These are phyloP conservation scores for Brassica cretica DNA, from an alignment of 345 rosid species.

Conservation along the genomic window DNA sequence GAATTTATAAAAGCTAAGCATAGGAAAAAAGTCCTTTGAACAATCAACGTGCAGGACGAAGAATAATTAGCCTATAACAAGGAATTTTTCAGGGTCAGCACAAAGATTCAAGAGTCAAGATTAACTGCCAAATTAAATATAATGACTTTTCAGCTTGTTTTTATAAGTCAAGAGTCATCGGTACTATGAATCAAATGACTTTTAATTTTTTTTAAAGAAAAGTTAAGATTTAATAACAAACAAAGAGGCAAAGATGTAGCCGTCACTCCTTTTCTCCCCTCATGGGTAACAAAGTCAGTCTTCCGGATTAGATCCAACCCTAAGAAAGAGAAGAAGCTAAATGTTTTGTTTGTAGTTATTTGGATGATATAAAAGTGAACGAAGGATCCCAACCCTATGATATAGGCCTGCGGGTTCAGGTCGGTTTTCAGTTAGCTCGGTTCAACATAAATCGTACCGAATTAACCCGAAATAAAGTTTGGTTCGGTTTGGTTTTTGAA, in stretches of 20 bases:
- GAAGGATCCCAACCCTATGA: too few relatives aligned
- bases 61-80: conserved; percentile 9
- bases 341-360: too few relatives aligned
- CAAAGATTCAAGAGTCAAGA: conserved; percentile 2
- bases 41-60: conserved; percentile 5
- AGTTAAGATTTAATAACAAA: not conserved
- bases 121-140: conserved; percentile 1
- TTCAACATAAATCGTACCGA: too few relatives aligned
- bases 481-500: too few relatives aligned
- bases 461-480: too few relatives aligned
- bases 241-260: not conserved
- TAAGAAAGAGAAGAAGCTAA: too few relatives aligned
- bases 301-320: too few relatives aligned
- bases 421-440: too few relatives aligned
- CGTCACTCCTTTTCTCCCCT: too few relatives aligned
- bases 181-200: not conserved
- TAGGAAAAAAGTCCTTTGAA: conserved; percentile 8
- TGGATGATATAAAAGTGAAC: too few relatives aligned
- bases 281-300: too few relatives aligned
- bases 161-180: not conserved
- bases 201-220: not conserved
- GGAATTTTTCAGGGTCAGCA: conserved; percentile 9
- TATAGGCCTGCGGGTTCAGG: too few relatives aligned
- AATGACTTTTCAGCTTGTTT: not conserved
- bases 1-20: conserved; percentile 13